A percentile compares a stretch with the other conserved stretches of the same genome.
These are phyloP conservation scores for Cyclotella choctawhatcheeana DNA, from an alignment of 108 stramenopile species.

Conservation along the genomic window DNA sequence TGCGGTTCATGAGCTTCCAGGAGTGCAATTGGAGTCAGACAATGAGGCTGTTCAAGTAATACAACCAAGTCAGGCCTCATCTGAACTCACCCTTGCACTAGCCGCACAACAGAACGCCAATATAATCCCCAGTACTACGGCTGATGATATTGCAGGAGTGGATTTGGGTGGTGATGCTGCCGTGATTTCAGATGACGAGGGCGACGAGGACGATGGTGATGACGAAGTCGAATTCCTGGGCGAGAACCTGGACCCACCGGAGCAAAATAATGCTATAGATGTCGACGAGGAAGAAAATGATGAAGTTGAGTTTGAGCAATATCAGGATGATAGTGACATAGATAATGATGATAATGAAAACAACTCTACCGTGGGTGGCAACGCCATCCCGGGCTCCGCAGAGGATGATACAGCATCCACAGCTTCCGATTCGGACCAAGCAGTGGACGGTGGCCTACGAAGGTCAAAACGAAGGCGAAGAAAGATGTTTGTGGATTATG, in stretches of 20 bases:
- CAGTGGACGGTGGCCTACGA: too few relatives aligned
- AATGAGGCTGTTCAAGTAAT: not conserved
- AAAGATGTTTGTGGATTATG: too few relatives aligned
- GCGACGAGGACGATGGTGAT: constrained; percentile 4
- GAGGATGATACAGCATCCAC: too few relatives aligned
- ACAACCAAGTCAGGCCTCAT: not conserved
- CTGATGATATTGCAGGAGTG: constrained; percentile 41
- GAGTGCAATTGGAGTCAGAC: not conserved
- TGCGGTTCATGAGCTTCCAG: constrained; percentile 6
- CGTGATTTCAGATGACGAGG: not conserved
- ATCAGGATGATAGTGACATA: too few relatives aligned
- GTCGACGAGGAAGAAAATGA: too few relatives aligned
- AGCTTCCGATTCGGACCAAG: too few relatives aligned
- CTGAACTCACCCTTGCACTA: not conserved
- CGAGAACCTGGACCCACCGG: not conserved
- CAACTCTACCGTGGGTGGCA: not conserved
- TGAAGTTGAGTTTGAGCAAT: too few relatives aligned
- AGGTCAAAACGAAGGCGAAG: too few relatives aligned
- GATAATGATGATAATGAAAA: constrained; percentile 1
- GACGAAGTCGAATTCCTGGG: not conserved
- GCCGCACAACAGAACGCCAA: not conserved
- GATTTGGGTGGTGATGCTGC: not conserved
- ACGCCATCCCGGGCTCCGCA: not conserved
- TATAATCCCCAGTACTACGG: not conserved
- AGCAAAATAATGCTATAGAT: too few relatives aligned